phyloP scores from a whole-genome alignment of 805 yeast genomes.

The Candida xiaguanensis region DNA sequence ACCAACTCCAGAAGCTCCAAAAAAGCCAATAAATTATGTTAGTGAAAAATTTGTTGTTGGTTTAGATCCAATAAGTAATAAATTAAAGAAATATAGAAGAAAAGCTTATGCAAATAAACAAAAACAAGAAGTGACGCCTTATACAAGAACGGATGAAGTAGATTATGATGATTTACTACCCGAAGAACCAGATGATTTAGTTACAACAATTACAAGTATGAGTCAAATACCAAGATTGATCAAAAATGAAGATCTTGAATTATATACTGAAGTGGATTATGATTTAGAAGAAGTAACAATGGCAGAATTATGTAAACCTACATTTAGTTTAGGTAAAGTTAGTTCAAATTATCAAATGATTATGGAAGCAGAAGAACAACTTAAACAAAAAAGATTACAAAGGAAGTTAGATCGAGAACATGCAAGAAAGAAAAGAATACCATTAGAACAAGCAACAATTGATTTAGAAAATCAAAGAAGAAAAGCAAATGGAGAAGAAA shows the following conservation, averaged over 20 bases:
- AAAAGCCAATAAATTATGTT: slow-evolving; percentile 5
- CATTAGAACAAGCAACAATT: slow-evolving; percentile 25
- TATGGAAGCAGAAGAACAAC: slow-evolving; percentile 42
- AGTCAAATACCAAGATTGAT: slow-evolving; percentile 35
- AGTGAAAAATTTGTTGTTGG: slow-evolving; percentile 27
- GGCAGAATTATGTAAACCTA: slow-evolving; percentile 68
- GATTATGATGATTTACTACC: slow-evolving; percentile 6
- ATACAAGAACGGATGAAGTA: slow-evolving; percentile 10
- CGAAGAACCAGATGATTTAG: slow-evolving; percentile 18
- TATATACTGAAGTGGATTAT: slow-evolving; percentile 42
- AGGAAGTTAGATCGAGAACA: slow-evolving; percentile 24
- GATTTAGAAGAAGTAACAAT: slow-evolving; percentile 56
- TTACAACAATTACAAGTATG: slow-evolving; percentile 25
- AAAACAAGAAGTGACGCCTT: slow-evolving; percentile 11
- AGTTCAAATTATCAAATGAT: slow-evolving; percentile 58
- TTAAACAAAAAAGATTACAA: slow-evolving; percentile 17
- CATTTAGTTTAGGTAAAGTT: slow-evolving; percentile 60
- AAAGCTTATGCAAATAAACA: not conserved
- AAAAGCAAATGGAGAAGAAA: slow-evolving; percentile 10
- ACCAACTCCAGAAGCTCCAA: slow-evolving; percentile 6
- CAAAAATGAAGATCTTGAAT: slow-evolving; percentile 33
- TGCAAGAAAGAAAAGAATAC: slow-evolving; percentile 28
- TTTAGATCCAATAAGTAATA: slow-evolving; percentile 25
- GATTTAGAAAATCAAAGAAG: slow-evolving; percentile 4
- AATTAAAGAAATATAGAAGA: slow-evolving; percentile 26